phyloP scores from a whole-genome alignment of 2,329 filamentous ascomycete species.

The Apiospora kogelbergensis region DNA sequence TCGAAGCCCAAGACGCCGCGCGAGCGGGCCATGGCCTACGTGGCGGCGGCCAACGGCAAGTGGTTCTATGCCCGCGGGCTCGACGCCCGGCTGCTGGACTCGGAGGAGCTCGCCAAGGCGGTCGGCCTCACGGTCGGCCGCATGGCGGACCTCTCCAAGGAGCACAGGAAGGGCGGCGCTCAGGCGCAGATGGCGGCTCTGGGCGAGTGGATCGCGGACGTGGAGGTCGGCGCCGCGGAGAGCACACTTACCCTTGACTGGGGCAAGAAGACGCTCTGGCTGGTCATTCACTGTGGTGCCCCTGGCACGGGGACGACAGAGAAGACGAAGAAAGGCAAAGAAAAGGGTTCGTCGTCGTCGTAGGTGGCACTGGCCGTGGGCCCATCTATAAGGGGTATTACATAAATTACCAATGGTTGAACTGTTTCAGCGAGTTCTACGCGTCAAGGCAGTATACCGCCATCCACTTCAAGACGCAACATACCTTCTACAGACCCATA shows the following conservation, averaged over 20 bases:
- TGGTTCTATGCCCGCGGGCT: conserved; percentile 43
- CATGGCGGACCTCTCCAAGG: conserved; percentile 40
- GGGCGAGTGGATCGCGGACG: conserved; percentile 24
- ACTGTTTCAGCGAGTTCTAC: conserved; percentile 1
- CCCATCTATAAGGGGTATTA: neutral
- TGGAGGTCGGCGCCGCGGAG: conserved; percentile 25
- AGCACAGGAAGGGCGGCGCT: conserved; percentile 15
- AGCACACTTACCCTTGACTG: conserved; percentile 14
- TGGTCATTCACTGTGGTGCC: conserved; percentile 27
- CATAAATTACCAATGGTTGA: neutral
- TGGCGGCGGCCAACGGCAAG: conserved; percentile 41
- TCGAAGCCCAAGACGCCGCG: conserved; percentile 40
- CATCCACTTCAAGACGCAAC: neutral
- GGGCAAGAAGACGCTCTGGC: conserved; percentile 33
- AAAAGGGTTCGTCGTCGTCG: neutral
- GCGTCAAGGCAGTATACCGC: neutral
- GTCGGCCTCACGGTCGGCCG: conserved; percentile 29
- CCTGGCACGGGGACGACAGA: neutral
- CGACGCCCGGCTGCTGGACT: conserved; percentile 35
- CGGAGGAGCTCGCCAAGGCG: conserved; percentile 21
- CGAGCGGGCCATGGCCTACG: conserved; percentile 42
- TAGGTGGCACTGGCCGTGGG: neutral
- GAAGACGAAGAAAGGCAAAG: neutral
- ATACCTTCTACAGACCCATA: neutral
- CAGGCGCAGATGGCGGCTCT: conserved; percentile 19